phyloP scores from a whole-genome alignment of 441 rosid genomes.

The Croton laevigatus region DNA sequence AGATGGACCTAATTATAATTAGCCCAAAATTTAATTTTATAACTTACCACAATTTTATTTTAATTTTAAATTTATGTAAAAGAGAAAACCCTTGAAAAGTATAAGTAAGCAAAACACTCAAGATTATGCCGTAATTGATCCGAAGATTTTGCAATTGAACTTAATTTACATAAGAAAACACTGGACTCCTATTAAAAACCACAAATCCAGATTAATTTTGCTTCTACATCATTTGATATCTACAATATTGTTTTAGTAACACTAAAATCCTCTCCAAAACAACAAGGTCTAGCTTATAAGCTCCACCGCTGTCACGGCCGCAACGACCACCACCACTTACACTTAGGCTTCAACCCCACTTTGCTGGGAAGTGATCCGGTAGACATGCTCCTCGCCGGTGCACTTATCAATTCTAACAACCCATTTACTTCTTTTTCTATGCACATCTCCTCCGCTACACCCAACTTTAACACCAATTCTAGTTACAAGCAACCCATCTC shows the following conservation, averaged over 20 bases:
- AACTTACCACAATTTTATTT: too few species aligned
- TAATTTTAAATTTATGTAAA: too few species aligned
- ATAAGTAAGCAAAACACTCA: too few species aligned
- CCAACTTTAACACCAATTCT: conserved; percentile 15
- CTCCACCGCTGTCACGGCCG: too few species aligned
- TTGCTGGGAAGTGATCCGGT: conserved; percentile 26
- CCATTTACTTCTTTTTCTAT: conserved; percentile 37
- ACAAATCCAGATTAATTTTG: background rate
- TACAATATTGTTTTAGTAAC: background rate
- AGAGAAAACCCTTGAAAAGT: too few species aligned
- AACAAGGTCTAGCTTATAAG: too few species aligned
- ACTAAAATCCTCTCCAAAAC: too few species aligned
- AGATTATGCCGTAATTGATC: background rate
- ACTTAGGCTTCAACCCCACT: conserved; percentile 14
- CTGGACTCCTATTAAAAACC: conserved; percentile 13
- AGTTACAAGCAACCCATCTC: conserved; percentile 40
- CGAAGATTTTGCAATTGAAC: background rate
- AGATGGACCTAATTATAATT: too few species aligned
- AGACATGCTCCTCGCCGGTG: conserved; percentile 47
- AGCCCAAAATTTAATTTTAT: too few species aligned
- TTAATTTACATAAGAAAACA: background rate
- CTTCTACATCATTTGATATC: background rate
- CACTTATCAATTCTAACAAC: conserved; percentile 37
- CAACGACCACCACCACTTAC: background rate
- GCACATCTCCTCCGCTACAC: background rate